These are phyloP conservation scores for Saccharomyces hybrid DNA, from an alignment of 1,139 yeast genomes.

Conservation along the genomic window DNA sequence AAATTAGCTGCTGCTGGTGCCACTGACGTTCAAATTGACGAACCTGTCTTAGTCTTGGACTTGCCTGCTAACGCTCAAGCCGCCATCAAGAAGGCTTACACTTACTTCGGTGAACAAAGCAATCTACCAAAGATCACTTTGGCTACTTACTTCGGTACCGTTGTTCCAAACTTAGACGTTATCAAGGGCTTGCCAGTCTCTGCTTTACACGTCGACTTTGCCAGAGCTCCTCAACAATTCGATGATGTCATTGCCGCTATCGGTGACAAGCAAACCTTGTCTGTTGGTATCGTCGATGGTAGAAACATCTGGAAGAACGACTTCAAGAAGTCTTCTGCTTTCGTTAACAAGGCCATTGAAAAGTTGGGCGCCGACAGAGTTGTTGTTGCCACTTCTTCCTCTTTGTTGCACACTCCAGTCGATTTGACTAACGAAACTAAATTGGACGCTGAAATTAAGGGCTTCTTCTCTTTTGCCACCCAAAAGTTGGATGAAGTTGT, in stretches of 20 bases:
- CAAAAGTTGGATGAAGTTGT: slow-evolving; percentile 93
- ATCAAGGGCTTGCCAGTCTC: slow-evolving; percentile 85
- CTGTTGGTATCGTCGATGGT: slow-evolving; percentile 97
- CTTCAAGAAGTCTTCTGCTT: slow-evolving; percentile 73
- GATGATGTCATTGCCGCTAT: slow-evolving; percentile 69
- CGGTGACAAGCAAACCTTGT: slow-evolving; percentile 62
- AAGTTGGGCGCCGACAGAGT: slow-evolving; percentile 86
- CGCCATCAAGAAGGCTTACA: slow-evolving; percentile 80
- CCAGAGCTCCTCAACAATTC: slow-evolving; percentile 93
- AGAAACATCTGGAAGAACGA: slow-evolving; percentile 99
- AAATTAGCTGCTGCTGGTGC: slow-evolving; percentile 95
- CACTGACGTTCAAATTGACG: slow-evolving; percentile 89
- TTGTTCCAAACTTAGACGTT: slow-evolving; percentile 89
- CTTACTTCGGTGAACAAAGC: slow-evolving; percentile 35
- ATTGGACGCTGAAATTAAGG: slow-evolving; percentile 83
- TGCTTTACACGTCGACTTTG: slow-evolving; percentile 95
- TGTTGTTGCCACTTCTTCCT: slow-evolving; percentile 89
- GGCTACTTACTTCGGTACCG: slow-evolving; percentile 96
- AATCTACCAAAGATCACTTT: slow-evolving; percentile 71
- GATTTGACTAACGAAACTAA: slow-evolving; percentile 87
- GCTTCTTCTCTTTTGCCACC: slow-evolving; percentile 97
- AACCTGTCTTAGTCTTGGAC: slow-evolving; percentile 93
- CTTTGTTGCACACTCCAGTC: slow-evolving; percentile 96
- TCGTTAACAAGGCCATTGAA: slow-evolving; percentile 73
- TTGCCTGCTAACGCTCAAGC: slow-evolving; percentile 76